These are phyloP conservation scores for Aureobasidium zeae DNA, from an alignment of 2,329 filamentous ascomycete genomes.

Conservation along the genomic window DNA sequence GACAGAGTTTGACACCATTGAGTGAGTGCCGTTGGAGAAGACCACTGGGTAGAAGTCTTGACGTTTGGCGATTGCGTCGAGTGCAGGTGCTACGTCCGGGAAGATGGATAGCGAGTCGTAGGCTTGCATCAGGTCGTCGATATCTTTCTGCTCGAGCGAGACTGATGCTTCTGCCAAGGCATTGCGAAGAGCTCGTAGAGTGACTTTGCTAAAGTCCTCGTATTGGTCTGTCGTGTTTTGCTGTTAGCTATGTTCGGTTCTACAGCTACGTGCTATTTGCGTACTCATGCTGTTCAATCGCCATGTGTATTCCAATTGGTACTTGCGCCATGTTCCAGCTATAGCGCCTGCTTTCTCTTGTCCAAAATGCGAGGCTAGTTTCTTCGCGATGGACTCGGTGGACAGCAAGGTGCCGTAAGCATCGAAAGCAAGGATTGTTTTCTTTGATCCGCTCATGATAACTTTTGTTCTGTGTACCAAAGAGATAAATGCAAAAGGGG, in stretches of 20 bases:
- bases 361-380: constrained; percentile 50
- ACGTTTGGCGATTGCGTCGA: constrained; percentile 40
- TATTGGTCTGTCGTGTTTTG: constrained; percentile 43
- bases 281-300: constrained; percentile 65
- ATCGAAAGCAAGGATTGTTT: constrained; percentile 58
- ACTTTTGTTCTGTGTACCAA: neutral
- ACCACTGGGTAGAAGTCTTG: constrained; percentile 46
- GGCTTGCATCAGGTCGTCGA: constrained; percentile 48
- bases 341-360: constrained; percentile 48
- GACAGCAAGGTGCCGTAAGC: constrained; percentile 67
- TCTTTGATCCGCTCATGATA: constrained; percentile 10
- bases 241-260: too few relatives aligned
- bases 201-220: constrained; percentile 54
- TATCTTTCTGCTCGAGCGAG: constrained; percentile 36
- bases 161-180: constrained; percentile 51
- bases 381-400: constrained; percentile 56
- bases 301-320: constrained; percentile 73
- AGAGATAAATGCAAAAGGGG: neutral
- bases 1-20: constrained; percentile 55
- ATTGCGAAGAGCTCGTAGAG: constrained; percentile 52
- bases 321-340: constrained; percentile 54
- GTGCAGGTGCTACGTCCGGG: constrained; percentile 49
- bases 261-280: too few relatives aligned
- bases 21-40: constrained; percentile 60
- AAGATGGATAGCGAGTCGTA: constrained; percentile 59